A percentile compares a stretch with the other conserved stretches of the same genome.
Evolutionary conservation across 805 yeast genomes (phyloP).

Genomic region (Lipomyces spencermartinsiae): DNA sequence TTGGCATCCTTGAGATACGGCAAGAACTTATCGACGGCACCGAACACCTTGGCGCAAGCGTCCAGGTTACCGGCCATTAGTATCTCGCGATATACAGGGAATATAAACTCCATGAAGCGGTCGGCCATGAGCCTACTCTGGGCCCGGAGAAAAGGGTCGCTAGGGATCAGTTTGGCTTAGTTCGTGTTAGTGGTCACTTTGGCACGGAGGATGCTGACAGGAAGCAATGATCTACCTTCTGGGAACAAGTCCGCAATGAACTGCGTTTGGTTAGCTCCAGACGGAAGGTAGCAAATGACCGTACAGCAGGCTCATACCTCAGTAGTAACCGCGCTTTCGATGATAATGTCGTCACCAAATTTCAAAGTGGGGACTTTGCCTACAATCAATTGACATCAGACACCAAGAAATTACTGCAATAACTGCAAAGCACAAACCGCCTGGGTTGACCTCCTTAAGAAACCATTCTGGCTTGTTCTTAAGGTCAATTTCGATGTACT

Average conservation of each 20-base stretch:
- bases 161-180: slow-evolving; percentile 63
- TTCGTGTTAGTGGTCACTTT: neutral
- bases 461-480: slow-evolving; percentile 45
- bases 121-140: slow-evolving; percentile 39
- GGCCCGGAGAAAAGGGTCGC: slow-evolving; percentile 78
- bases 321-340: slow-evolving; percentile 12
- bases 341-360: slow-evolving; percentile 34
- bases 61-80: slow-evolving; percentile 14
- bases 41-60: slow-evolving; percentile 23
- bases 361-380: slow-evolving; percentile 43
- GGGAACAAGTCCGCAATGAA: slow-evolving; percentile 42
- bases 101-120: slow-evolving; percentile 36
- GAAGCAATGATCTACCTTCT: slow-evolving; percentile 27
- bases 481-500: slow-evolving; percentile 42
- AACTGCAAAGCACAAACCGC: slow-evolving; percentile 28
- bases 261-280: slow-evolving; percentile 5
- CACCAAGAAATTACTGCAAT: neutral
- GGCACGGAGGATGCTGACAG: no score
- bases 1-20: slow-evolving; percentile 33
- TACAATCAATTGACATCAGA: slow-evolving; percentile 4
- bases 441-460: slow-evolving; percentile 41
- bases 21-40: slow-evolving; percentile 35
- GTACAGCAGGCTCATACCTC: slow-evolving; percentile 15
- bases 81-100: slow-evolving; percentile 31
- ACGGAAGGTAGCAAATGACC: neutral